phyloP scores from a whole-genome alignment of 805 yeast species.

The Cyberlindnera samutprakarnensis region DNA sequence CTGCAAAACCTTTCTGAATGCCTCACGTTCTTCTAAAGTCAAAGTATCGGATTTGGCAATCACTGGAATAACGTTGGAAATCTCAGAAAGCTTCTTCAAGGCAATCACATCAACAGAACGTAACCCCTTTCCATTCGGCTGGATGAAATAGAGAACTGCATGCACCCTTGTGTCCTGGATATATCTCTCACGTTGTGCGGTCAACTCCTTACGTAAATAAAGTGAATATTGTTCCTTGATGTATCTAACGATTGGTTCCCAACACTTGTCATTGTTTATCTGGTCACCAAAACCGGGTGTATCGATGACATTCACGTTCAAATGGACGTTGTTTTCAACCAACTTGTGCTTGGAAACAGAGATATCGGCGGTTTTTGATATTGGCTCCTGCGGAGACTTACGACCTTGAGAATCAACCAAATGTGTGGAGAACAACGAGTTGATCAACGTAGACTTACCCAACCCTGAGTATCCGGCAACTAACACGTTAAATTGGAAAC shows the following conservation, averaged over 20 bases:
- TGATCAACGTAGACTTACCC: slow-evolving; percentile 88
- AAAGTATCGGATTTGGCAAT: slow-evolving; percentile 91
- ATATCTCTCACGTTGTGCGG: slow-evolving; percentile 82
- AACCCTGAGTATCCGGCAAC: slow-evolving; percentile 90
- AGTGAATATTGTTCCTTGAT: slow-evolving; percentile 92
- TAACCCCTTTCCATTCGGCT: slow-evolving; percentile 84
- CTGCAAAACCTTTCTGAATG: slow-evolving; percentile 71
- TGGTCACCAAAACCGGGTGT: slow-evolving; percentile 99
- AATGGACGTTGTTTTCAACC: slow-evolving; percentile 79
- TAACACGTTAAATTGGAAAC: slow-evolving; percentile 92
- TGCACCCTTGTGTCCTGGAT: slow-evolving; percentile 89
- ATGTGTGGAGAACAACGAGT: slow-evolving; percentile 82
- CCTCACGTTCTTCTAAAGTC: slow-evolving; percentile 76
- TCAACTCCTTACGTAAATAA: slow-evolving; percentile 86
- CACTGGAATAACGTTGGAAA: slow-evolving; percentile 89
- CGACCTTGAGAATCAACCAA: slow-evolving; percentile 73
- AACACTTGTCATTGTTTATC: slow-evolving; percentile 87
- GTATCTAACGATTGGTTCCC: slow-evolving; percentile 94
- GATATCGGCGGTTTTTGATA: slow-evolving; percentile 83
- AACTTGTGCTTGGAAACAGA: slow-evolving; percentile 61
- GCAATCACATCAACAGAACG: slow-evolving; percentile 77
- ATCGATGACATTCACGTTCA: slow-evolving; percentile 83
- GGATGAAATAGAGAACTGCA: slow-evolving; percentile 83
- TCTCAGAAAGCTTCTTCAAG: slow-evolving; percentile 76
- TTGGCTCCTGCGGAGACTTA: slow-evolving; percentile 56